A percentile compares a stretch with the other conserved stretches of the same genome.
Evolutionary conservation across 768 basidiomycete genomes (phyloP).

Genomic region (Tricholoma matsutake): DNA sequence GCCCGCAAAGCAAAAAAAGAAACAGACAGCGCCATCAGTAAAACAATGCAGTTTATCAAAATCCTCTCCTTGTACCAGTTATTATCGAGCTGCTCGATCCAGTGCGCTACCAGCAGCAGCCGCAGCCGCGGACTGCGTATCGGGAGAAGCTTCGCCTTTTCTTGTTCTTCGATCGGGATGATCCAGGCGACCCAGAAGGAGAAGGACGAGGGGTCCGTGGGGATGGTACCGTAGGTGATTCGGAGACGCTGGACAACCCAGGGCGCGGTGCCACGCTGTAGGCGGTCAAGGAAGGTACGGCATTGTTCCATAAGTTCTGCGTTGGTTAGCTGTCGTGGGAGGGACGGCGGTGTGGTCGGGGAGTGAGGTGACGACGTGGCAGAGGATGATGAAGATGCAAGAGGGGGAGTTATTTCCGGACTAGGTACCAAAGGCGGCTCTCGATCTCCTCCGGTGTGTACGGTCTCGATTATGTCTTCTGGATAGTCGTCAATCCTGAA

Average conservation of each 20-base stretch:
- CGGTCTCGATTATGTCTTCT: slow-evolving; percentile 36
- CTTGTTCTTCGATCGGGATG: slow-evolving; percentile 87
- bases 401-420: slow-evolving; percentile 1
- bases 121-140: slow-evolving; percentile 76
- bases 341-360: slow-evolving; percentile 7
- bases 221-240: slow-evolving; percentile 75
- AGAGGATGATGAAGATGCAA: slow-evolving; percentile 2
- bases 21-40: slow-evolving; percentile 30
- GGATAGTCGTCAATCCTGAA: slow-evolving; percentile 25
- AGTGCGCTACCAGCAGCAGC: slow-evolving; percentile 83
- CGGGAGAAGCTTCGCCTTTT: slow-evolving; percentile 84
- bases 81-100: slow-evolving; percentile 76
- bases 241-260: slow-evolving; percentile 91
- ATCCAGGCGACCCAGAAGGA: slow-evolving; percentile 90
- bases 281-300: slow-evolving; percentile 40
- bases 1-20: slow-evolving; percentile 17
- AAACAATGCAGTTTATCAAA: slow-evolving; percentile 18
- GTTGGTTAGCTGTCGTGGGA: slow-evolving; percentile 35
- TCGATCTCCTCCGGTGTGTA: slow-evolving; percentile 4
- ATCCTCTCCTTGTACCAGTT: slow-evolving; percentile 42
- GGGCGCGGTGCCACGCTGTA: slow-evolving; percentile 70
- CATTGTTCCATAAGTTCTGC: slow-evolving; percentile 51
- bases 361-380: neutral
- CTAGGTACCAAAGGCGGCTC: neutral
- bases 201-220: slow-evolving; percentile 66